Evolutionary conservation across 176 grass and related monocot species (phyloP).

Genomic region (Oryza punctata): DNA sequence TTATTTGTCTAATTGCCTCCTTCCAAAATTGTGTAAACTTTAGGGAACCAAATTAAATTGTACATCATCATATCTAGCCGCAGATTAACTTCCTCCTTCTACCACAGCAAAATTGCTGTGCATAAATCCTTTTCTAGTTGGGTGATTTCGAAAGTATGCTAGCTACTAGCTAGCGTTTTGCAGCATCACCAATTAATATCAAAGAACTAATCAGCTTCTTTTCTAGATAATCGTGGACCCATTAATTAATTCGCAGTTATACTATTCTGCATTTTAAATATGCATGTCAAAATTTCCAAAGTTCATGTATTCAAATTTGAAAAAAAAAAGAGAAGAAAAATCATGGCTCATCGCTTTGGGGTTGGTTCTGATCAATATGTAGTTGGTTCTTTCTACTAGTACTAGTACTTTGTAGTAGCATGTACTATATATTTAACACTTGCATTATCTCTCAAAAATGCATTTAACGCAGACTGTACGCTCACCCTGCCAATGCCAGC

Average conservation of each 20-base stretch:
- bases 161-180: background rate
- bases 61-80: background rate
- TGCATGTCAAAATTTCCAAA: background rate
- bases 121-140: background rate
- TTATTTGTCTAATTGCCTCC: background rate
- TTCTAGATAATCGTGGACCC: background rate
- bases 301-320: background rate
- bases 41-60: background rate
- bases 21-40: background rate
- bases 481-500: background rate
- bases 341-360: background rate
- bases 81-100: background rate
- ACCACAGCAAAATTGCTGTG: background rate
- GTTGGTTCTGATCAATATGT: background rate
- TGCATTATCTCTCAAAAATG: background rate
- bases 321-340: background rate
- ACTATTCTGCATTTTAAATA: background rate
- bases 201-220: too few relatives aligned
- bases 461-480: background rate
- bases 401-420: background rate
- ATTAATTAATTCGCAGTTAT: background rate
- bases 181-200: background rate
- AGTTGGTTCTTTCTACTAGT: background rate
- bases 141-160: background rate
- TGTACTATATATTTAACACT: background rate